phyloP scores from a whole-genome alignment of 2,329 filamentous ascomycete species.

The Nothophaeocryptopus gaeumannii region DNA sequence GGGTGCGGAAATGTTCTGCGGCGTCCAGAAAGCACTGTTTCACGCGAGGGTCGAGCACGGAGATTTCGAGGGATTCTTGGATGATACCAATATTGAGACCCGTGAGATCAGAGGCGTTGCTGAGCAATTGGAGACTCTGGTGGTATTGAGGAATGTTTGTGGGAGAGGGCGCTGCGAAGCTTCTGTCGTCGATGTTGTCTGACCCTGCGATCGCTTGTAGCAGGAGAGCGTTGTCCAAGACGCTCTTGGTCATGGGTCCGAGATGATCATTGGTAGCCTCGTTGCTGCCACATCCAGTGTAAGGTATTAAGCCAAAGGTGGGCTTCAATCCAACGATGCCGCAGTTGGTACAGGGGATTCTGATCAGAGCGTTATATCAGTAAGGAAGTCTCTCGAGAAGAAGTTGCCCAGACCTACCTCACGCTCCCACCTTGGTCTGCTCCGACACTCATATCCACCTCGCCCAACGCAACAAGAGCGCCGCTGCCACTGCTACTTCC shows the following conservation, averaged over 20 bases:
- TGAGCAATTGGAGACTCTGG: conserved; percentile 18
- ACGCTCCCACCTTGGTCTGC: conserved; percentile 43
- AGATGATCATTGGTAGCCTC: conserved; percentile 47
- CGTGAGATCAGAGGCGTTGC: conserved; percentile 24
- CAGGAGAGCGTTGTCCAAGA: conserved; percentile 46
- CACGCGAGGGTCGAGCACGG: conserved; percentile 40
- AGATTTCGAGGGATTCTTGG: conserved; percentile 41
- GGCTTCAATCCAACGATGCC: conserved; percentile 44
- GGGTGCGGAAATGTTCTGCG: conserved; percentile 37
- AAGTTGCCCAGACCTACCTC: conserved; percentile 8
- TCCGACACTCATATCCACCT: conserved; percentile 40
- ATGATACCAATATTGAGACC: conserved; percentile 44
- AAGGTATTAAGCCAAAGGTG: conserved; percentile 51
- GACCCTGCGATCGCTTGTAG: conserved; percentile 48
- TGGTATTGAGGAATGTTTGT: conserved; percentile 31
- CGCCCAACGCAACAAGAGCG: conserved; percentile 43
- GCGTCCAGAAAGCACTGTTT: conserved; percentile 37
- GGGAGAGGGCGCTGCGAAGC: conserved; percentile 35
- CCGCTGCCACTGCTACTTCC: conserved; percentile 48
- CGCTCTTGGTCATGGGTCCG: conserved; percentile 45
- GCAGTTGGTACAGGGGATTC: conserved; percentile 38
- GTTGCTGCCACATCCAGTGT: conserved; percentile 47
- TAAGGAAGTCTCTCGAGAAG: neutral
- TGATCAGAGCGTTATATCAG: conserved; percentile 6
- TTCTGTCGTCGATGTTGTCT: conserved; percentile 47